Base-by-base conservation (phyloP, 495 filamentous ascomycete species). In the Podospora tetraspora region DNA sequence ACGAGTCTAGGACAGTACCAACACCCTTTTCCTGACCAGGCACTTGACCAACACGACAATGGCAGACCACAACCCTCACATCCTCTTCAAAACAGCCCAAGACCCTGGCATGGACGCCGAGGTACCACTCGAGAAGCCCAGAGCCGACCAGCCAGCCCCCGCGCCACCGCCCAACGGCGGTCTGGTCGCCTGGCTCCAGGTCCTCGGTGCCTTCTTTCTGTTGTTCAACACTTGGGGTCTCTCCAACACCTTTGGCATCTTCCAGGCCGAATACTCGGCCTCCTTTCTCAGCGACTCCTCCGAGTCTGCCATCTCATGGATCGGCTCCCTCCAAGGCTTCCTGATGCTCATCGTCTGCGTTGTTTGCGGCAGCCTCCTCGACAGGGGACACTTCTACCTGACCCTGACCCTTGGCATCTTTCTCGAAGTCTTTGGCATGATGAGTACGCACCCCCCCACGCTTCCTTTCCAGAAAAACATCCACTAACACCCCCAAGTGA, bases 381-480 rank as follows among this genome's bases (percentile, higher is more conserved):
- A 74, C 64, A 63, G 66, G 1, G 72, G 72, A 13, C 67, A 70
- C 57, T 73, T 74, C 63, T 66, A 68, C 22, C 23, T 27, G 1
- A 62, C 37, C 21, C 59, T 72, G 19, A 56, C 34, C 29, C 1
- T 66, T 3, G 69, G 69, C 21, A 52, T 64, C 1, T 68, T 72
- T 37, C 59, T 72, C 3, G 37, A 11, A 7, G 83, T 90, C 58
- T 87, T 90, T 62, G 88, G 87, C 21, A 76, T 89, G 16, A 90
- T 90, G 87, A 90, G 63, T 66, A 32, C 11, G 68, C n/a, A 60
- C 24, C 56, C 21, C 23, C n/a, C n/a, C n/a, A n/a, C n/a, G n/a
- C n/a, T n/a, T n/a, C n/a, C n/a, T n/a, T 25, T 25, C 24, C 24
- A 25, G 3, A 3, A 25, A 3, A 25, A 25, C 24, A 25, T 25